A percentile compares a stretch with the other conserved stretches of the same genome.
phyloP scores from a whole-genome alignment of 306 rosid genomes.

The Castanospermum australe region DNA sequence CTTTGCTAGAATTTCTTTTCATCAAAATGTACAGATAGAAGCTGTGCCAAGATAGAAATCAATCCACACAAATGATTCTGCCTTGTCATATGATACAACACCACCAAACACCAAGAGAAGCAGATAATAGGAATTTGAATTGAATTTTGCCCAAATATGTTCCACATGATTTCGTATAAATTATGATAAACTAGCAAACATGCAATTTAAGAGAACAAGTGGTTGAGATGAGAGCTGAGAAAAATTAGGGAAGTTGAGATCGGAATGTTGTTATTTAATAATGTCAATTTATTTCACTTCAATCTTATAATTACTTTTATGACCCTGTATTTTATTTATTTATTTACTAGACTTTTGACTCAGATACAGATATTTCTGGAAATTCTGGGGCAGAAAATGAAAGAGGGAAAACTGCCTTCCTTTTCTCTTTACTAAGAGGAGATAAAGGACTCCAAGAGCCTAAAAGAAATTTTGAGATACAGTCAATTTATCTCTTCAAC shows the following conservation, averaged over 20 bases:
- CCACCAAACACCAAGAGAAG: slow-evolving; percentile 4
- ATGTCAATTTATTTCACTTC: neutral
- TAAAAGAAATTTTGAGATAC: neutral
- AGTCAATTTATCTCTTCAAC: neutral
- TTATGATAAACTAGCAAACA: neutral
- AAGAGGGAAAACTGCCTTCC: neutral
- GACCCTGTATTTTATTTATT: neutral
- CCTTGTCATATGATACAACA: neutral
- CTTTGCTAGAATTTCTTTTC: neutral
- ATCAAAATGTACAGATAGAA: slow-evolving; percentile 5
- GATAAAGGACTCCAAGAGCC: neutral
- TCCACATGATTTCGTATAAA: neutral
- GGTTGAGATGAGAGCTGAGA: neutral
- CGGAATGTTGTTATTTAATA: neutral
- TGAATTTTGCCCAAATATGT: neutral
- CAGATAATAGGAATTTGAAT: neutral
- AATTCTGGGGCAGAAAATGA: neutral
- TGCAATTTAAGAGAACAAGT: neutral
- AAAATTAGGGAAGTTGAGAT: neutral
- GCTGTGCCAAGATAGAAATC: slow-evolving; percentile 7
- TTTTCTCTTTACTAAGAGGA: neutral
- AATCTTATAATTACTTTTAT: too few species aligned
- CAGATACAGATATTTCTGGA: neutral
- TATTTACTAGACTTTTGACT: neutral
- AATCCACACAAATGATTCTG: neutral